Percentiles rank a stretch among this genome's conserved stretches.
These are phyloP conservation scores for Pyrenophora tritici-repentis DNA, from an alignment of 2,329 filamentous ascomycete species.

Conservation along the genomic window DNA sequence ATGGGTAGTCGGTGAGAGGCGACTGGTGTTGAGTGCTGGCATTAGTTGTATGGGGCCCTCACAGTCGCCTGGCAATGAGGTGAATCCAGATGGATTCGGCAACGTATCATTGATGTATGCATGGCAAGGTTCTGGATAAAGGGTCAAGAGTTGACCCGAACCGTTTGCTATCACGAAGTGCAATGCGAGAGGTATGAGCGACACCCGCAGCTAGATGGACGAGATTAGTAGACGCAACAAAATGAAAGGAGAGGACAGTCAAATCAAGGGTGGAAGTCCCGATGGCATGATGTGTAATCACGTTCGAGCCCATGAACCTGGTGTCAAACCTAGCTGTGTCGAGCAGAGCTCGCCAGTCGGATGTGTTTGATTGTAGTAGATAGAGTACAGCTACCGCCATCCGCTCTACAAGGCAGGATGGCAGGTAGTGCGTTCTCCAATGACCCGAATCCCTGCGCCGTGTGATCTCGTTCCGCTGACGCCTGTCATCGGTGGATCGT, in stretches of 20 bases:
- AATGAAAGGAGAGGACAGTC: constrained; percentile 13
- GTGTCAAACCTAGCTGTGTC: constrained; percentile 40
- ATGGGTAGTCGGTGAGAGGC: constrained; percentile 31
- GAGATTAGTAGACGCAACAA: constrained; percentile 23
- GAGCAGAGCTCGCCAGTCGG: constrained; percentile 28
- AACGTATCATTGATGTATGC: constrained; percentile 28
- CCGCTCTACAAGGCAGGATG: constrained; percentile 43
- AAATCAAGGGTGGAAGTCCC: constrained; percentile 40
- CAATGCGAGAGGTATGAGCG: constrained; percentile 5
- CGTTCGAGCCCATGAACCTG: constrained; percentile 45
- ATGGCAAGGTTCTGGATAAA: constrained; percentile 28
- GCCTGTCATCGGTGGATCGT: constrained; percentile 23
- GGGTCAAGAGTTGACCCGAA: constrained; percentile 30
- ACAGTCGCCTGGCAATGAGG: constrained; percentile 25
- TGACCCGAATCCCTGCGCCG: constrained; percentile 17
- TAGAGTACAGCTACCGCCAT: constrained; percentile 48
- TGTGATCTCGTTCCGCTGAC: constrained; percentile 19
- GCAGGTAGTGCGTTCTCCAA: constrained; percentile 46
- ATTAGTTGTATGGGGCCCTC: constrained; percentile 22
- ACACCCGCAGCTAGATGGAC: constrained; percentile 22
- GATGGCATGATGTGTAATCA: constrained; percentile 48
- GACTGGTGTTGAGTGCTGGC: constrained; percentile 31
- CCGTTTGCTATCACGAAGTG: constrained; percentile 28
- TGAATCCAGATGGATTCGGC: constrained; percentile 26
- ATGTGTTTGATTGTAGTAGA: constrained; percentile 34